phyloP scores from a whole-genome alignment of 2,329 filamentous ascomycete genomes.

The Colletotrichum sp. region DNA sequence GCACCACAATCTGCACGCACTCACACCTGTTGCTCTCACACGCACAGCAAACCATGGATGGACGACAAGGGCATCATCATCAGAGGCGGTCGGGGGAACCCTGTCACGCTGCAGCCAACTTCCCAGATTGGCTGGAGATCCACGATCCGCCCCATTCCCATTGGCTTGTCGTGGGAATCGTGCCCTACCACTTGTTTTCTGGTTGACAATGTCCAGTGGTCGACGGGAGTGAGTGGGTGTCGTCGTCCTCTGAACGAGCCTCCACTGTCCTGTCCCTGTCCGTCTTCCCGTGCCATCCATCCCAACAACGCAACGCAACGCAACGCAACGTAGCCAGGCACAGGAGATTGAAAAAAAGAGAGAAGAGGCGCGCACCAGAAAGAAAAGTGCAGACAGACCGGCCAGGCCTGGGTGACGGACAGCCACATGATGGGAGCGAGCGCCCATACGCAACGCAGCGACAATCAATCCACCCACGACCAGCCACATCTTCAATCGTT shows the following conservation, averaged over 20 bases:
- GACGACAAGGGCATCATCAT: background rate
- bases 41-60: background rate
- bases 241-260: background rate
- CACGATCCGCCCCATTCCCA: background rate
- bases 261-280: background rate
- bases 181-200: background rate
- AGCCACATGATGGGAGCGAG: background rate
- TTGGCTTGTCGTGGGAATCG: background rate
- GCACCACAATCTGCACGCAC: background rate
- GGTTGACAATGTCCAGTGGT: background rate
- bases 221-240: background rate
- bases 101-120: background rate
- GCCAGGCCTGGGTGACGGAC: background rate
- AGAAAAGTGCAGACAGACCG: background rate
- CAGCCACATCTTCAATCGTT: constrained; percentile 8
- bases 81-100: constrained; percentile 3
- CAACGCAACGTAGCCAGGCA: background rate
- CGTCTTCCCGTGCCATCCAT: background rate
- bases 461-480: background rate
- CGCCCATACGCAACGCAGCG: background rate
- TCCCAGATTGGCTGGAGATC: background rate
- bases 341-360: background rate
- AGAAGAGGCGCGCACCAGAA: background rate
- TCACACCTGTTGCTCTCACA: background rate
- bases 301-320: background rate